Base-by-base conservation (phyloP, 2,329 filamentous ascomycete species). In the Leptographium lundbergii region DNA sequence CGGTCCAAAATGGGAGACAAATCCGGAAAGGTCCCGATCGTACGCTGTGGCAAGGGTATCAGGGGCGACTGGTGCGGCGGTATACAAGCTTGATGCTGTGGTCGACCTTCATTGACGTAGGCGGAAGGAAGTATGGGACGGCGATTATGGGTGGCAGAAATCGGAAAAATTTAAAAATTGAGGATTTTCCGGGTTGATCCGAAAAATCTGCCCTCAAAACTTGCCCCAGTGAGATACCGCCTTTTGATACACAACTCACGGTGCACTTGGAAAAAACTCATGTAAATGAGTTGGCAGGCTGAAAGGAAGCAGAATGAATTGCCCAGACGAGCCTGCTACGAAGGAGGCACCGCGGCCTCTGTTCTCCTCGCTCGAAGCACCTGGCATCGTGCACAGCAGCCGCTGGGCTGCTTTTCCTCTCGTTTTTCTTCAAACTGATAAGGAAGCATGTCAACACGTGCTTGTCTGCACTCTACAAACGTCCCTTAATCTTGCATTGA, bases 181-280 rank as follows among this genome's bases (percentile, higher is more conserved):
- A 10, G 57, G 57, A 47, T 59, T 50, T 51, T 59, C 57, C 53
- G 57, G 9, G 22, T 54, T 56, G 45, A 45, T 59, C 52, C 57
- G 51, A 39, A 59, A 39, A 48, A 34, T 36, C 29, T 59, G 57
- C 57, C 57, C 57, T 59, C 32, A 57, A 57, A 57, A 34, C 55
- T 50, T 57, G 55, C 55, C 55, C 55, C 55, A 47, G 27, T 5
- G 6, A 36, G 42, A 57, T 50, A 57, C 55, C 55, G 55, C 55
- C 55, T 57, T 57, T 57, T 55, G 54, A 56, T 56, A 56, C 54
- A 56, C 54, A 56, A 34, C 7, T 42, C 17, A 1, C 24, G 5
- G 19, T 17, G 13, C 19, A n/a, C 17, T 17, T n/a, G 53, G 17
- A 3, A 24, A 50, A 27, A 42, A 36, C n/a, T 39, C 45, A 50